These are phyloP conservation scores for Amylocystis lapponica DNA, from an alignment of 768 basidiomycete genomes.

Conservation along the genomic window DNA sequence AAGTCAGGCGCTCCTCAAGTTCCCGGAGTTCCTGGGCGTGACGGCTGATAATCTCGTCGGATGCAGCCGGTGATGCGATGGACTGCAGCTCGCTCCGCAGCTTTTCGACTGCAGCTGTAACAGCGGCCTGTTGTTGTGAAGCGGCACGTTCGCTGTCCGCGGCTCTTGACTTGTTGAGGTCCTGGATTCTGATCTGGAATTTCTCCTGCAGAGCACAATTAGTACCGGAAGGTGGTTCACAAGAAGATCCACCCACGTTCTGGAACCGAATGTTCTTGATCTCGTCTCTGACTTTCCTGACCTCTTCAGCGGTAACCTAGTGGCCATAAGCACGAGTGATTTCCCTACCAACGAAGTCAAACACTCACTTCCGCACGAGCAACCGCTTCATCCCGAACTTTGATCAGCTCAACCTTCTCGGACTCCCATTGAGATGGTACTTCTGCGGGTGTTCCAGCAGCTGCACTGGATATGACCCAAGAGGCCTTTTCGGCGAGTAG, in stretches of 20 bases:
- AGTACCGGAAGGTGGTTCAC: too few relatives aligned
- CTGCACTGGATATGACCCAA: constrained; percentile 25
- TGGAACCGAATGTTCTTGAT: constrained; percentile 16
- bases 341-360: not conserved
- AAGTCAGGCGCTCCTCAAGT: constrained; percentile 46
- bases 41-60: constrained; percentile 40
- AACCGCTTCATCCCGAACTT: constrained; percentile 54
- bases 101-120: constrained; percentile 55
- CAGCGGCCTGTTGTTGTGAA: constrained; percentile 40
- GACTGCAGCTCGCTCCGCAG: constrained; percentile 40
- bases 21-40: constrained; percentile 57
- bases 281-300: constrained; percentile 18
- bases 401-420: constrained; percentile 54
- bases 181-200: constrained; percentile 48
- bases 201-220: constrained; percentile 48
- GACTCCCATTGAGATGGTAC: constrained; percentile 43
- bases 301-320: constrained; percentile 19
- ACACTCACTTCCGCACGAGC: constrained; percentile 49
- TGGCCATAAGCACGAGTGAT: not conserved
- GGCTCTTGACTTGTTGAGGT: constrained; percentile 46
- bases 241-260: constrained; percentile 11
- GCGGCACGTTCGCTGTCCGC: constrained; percentile 38
- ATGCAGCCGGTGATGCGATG: constrained; percentile 16
- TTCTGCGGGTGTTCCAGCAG: constrained; percentile 19
- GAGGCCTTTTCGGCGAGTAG: constrained; percentile 55